Base-by-base conservation (phyloP, 2,329 filamentous ascomycete species). In the Fusarium guadeloupense region DNA sequence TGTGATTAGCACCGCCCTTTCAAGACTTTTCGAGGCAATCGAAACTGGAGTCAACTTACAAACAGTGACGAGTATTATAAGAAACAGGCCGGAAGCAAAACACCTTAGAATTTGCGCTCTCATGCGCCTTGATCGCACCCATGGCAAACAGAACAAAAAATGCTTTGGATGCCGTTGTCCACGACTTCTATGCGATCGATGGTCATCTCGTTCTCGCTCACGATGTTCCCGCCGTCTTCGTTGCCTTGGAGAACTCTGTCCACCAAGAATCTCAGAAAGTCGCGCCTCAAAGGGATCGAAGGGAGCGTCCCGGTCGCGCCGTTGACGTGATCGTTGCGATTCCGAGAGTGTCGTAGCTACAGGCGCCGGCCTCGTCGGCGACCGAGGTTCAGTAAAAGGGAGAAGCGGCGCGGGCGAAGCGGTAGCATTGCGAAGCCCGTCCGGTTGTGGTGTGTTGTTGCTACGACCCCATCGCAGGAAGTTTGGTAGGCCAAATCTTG, bases 61-160 rank as follows among this genome's bases (percentile, higher is more conserved):
- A 30, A 90, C 80, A 46, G 83, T 76, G 35, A 92, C 71, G 40
- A 89, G 78, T 25, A 83, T 70, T 6, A 83, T 71, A 9, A 91
- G 74, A 51, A 91, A 85, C 6, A 83, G 59, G 1, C 88, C 89
- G 6, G 90, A 90, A 7, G 91, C 81, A 20, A 89, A 80, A 69
- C 85, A 88, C 26, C 82, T 81, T 50, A 89, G 69, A 33, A 88
- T 80, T 62, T 86, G 84, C 31, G 77, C 73, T 31, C 85, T 81
- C 55, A 85, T 78, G 45, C 77, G 79, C 41, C 75, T 75, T 35
- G 85, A 86, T 68, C 80, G 80, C 45, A 87, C 72, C 75, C 81
- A 82, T 4, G 85, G 83, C 50, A 85, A 79, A 68, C 83, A 86
- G 51, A 81, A 81, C 5, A 86, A 62, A 54, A 85, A 85, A 13